phyloP scores from a whole-genome alignment of 164 flowering plant genomes.

The Brasenia schreberi region DNA sequence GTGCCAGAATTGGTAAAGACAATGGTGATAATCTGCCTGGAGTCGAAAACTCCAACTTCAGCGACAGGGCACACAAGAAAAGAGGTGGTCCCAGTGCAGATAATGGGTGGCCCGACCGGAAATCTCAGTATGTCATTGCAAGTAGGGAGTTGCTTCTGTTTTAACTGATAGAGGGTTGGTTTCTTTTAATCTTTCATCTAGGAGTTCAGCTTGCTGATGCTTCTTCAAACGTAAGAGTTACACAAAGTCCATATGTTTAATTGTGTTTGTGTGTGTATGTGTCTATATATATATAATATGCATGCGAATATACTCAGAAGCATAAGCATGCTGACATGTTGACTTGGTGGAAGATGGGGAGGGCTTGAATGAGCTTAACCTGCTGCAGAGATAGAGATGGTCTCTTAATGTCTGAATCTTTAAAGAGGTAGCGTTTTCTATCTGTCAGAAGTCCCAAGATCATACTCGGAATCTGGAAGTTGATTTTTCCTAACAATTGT shows the following conservation, averaged over 20 bases:
- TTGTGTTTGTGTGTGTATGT: background rate
- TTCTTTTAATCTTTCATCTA: background rate
- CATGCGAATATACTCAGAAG: too few species aligned
- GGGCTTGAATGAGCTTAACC: background rate
- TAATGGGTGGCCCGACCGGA: slow-evolving; percentile 20
- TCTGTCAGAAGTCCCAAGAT: too few species aligned
- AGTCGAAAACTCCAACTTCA: slow-evolving; percentile 13
- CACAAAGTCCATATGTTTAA: background rate
- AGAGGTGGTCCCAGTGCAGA: slow-evolving; percentile 36
- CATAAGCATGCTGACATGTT: too few species aligned
- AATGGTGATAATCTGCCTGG: slow-evolving; percentile 4
- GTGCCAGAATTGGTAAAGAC: slow-evolving; percentile 5
- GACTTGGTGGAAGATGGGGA: slow-evolving; percentile 7
- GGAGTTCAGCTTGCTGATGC: background rate
- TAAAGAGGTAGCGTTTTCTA: too few species aligned
- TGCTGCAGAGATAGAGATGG: too few species aligned
- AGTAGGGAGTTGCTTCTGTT: too few species aligned
- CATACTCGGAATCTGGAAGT: too few species aligned
- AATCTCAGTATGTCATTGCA: slow-evolving; percentile 8
- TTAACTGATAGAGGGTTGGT: too few species aligned
- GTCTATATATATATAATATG: too few species aligned
- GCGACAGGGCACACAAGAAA: slow-evolving; percentile 7
- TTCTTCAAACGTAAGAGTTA: background rate
- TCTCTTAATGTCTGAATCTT: too few species aligned
- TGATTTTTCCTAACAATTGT: too few species aligned